These are phyloP conservation scores for Geotrichum macrosporum DNA, from an alignment of 1,139 yeast species.

Conservation along the genomic window DNA sequence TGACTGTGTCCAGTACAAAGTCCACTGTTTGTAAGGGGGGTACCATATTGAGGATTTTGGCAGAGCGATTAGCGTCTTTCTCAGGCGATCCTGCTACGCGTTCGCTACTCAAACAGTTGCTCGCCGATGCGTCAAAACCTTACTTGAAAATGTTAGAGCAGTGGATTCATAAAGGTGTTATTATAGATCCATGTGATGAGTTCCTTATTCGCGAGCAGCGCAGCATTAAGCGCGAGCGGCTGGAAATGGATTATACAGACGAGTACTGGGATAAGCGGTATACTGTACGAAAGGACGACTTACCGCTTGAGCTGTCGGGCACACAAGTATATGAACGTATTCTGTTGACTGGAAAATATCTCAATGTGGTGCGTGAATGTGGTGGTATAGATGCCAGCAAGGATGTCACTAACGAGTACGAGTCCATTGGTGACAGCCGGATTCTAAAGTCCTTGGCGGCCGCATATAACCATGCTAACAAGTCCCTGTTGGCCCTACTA, in stretches of 20 bases:
- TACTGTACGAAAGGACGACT: constrained; percentile 68
- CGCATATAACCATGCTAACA: constrained; percentile 69
- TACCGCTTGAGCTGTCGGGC: constrained; percentile 60
- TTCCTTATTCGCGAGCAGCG: constrained; percentile 56
- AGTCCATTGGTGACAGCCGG: constrained; percentile 52
- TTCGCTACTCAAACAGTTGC: constrained; percentile 49
- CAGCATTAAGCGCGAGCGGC: constrained; percentile 42
- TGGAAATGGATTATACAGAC: constrained; percentile 51
- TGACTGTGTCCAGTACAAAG: constrained; percentile 20
- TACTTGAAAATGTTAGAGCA: constrained; percentile 65
- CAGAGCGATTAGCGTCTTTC: constrained; percentile 50
- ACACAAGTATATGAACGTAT: constrained; percentile 60
- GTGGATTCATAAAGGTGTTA: constrained; percentile 74
- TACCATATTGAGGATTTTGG: constrained; percentile 50
- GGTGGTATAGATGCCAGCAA: constrained; percentile 38
- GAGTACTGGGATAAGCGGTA: constrained; percentile 85
- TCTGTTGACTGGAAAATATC: constrained; percentile 76
- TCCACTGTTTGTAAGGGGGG: constrained; percentile 35
- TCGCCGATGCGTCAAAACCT: constrained; percentile 56
- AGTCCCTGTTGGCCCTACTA: constrained; percentile 53
- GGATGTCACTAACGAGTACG: constrained; percentile 35
- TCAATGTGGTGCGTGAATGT: constrained; percentile 67
- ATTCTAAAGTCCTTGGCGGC: constrained; percentile 55
- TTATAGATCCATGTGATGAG: constrained; percentile 79
- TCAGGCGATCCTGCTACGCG: constrained; percentile 65